Evolutionary conservation across 2,329 filamentous ascomycete species (phyloP).

Genomic region (Colletotrichum sp.): DNA sequence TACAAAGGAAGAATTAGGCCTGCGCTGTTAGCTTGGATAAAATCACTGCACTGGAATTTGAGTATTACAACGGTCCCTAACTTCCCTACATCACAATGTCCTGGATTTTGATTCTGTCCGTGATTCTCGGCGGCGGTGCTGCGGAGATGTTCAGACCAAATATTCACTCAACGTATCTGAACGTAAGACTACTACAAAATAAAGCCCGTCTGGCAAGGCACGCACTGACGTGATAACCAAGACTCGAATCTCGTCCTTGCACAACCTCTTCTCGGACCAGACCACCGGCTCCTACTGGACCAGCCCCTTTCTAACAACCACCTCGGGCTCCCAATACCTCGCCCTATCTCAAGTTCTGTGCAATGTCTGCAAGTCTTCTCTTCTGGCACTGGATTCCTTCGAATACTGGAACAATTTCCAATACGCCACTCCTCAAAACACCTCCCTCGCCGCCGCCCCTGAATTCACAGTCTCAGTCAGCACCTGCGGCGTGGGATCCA

Average conservation of each 20-base stretch:
- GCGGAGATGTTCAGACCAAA: background rate
- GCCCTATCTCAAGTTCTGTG: background rate
- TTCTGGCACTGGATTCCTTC: accelerated
- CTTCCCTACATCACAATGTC: background rate
- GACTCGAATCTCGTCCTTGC: accelerated
- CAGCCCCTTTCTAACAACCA: background rate
- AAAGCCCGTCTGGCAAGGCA: background rate
- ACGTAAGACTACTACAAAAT: background rate
- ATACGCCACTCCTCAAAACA: background rate
- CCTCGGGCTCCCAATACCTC: background rate
- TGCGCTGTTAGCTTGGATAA: background rate
- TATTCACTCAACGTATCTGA: accelerated
- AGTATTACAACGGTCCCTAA: background rate
- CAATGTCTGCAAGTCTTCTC: background rate
- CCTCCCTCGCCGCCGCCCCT: background rate
- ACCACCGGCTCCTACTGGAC: background rate
- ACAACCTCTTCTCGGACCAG: background rate
- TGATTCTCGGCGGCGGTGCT: background rate
- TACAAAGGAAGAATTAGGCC: accelerated
- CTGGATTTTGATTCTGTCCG: background rate
- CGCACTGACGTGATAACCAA: accelerated
- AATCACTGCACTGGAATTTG: background rate
- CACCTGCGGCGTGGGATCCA: background rate
- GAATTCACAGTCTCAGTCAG: background rate
- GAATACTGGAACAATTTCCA: background rate